Evolutionary conservation across 768 basidiomycete genomes (phyloP).

Genomic region (Boletus rex-veris): DNA sequence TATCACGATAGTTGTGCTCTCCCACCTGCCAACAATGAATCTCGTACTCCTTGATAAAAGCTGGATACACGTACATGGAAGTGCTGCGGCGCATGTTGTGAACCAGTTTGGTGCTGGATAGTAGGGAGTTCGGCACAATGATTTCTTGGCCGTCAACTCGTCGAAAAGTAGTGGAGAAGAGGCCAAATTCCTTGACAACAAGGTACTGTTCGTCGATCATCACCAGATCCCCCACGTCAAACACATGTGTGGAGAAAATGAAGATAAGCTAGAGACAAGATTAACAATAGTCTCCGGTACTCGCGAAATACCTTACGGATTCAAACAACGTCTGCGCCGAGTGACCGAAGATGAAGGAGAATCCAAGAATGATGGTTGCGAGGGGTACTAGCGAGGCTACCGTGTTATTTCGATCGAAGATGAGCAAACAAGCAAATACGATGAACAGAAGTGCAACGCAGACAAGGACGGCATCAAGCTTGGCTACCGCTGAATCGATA

Average conservation of each 20-base stretch:
- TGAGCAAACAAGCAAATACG: conserved; percentile 67
- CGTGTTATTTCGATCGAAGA: conserved; percentile 67
- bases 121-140: conserved; percentile 71
- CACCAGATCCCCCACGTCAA: conserved; percentile 78
- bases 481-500: conserved; percentile 67
- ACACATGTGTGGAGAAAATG: conserved; percentile 84
- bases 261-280: conserved; percentile 60
- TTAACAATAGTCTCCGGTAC: neutral
- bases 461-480: conserved; percentile 73
- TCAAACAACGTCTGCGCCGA: conserved; percentile 77
- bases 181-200: conserved; percentile 68
- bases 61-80: conserved; percentile 53
- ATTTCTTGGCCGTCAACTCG: conserved; percentile 81
- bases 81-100: conserved; percentile 74
- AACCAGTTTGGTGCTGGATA: conserved; percentile 68
- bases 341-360: conserved; percentile 83
- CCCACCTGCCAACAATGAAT: conserved; percentile 44
- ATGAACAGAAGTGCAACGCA: conserved; percentile 53
- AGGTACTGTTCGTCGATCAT: conserved; percentile 60
- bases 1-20: conserved; percentile 62
- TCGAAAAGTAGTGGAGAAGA: conserved; percentile 75
- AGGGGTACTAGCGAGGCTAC: conserved; percentile 73
- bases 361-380: conserved; percentile 76
- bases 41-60: neutral
- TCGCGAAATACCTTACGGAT: conserved; percentile 45